Conservation (phyloP, 257 asterid genomes). For the Solanum pinnatisectum region DNA sequence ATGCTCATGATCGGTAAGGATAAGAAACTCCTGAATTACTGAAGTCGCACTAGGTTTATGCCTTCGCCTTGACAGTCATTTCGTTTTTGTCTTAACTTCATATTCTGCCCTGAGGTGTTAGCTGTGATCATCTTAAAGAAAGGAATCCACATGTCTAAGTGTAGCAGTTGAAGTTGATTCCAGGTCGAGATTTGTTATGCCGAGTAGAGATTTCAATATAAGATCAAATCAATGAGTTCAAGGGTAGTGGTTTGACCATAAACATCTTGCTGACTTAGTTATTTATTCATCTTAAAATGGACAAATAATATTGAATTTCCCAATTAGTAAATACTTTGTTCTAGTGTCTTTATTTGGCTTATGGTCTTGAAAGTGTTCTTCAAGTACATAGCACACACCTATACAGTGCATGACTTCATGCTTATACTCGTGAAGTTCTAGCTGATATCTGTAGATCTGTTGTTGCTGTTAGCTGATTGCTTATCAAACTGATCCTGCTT, state of each 20-base stretch:
- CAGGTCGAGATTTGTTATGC: conserved; percentile 9
- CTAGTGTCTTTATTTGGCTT: neutral
- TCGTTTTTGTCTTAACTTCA: neutral
- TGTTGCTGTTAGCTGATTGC: conserved; percentile 39
- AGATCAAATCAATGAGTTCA: neutral
- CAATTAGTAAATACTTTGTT: neutral
- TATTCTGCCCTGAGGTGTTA: conserved; percentile 7
- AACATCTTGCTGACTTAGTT: neutral
- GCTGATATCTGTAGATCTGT: conserved; percentile 31
- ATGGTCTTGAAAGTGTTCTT: neutral
- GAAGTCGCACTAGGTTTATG: conserved; percentile 9
- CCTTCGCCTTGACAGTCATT: conserved; percentile 6
- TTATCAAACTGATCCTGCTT: conserved; percentile 30
- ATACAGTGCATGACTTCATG: conserved; percentile 39
- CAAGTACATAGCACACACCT: neutral
- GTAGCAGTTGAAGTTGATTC: conserved; percentile 28
- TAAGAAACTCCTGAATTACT: conserved; percentile 15
- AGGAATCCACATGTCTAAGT: conserved; percentile 2
- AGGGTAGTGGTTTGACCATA: neutral
- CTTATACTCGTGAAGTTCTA: conserved; percentile 36
- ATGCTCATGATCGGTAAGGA: conserved; percentile 39
- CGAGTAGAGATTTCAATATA: neutral
- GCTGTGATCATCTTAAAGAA: conserved; percentile 22
- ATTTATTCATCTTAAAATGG: neutral
- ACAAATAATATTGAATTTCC: neutral